Evolutionary conservation across 1,139 yeast species (phyloP).

Genomic region (Magnusiomyces paraingens): DNA sequence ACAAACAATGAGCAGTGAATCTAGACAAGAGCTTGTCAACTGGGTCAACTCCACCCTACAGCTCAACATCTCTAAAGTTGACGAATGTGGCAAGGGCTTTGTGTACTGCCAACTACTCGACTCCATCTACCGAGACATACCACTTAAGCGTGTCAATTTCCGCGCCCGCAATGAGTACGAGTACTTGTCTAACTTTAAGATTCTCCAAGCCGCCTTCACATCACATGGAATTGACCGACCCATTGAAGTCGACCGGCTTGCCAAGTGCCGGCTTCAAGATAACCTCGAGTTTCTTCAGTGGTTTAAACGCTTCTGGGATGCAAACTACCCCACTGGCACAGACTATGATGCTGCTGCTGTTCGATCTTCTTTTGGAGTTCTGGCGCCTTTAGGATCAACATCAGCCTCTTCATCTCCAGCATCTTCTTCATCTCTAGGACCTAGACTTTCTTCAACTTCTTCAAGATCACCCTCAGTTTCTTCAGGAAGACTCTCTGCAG

Average conservation of each 20-base stretch:
- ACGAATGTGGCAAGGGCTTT: slow-evolving; percentile 94
- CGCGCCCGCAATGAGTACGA: slow-evolving; percentile 70
- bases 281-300: slow-evolving; percentile 91
- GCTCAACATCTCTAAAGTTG: slow-evolving; percentile 67
- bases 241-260: slow-evolving; percentile 73
- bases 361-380: slow-evolving; percentile 29
- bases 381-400: not conserved
- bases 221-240: slow-evolving; percentile 65
- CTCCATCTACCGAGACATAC: slow-evolving; percentile 72
- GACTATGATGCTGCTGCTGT: slow-evolving; percentile 62
- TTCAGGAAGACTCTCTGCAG: slow-evolving; percentile 12
- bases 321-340: slow-evolving; percentile 56
- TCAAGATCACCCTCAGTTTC: slow-evolving; percentile 1
- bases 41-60: slow-evolving; percentile 77
- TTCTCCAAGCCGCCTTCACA: slow-evolving; percentile 71
- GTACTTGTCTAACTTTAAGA: slow-evolving; percentile 70
- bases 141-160: slow-evolving; percentile 69
- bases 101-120: slow-evolving; percentile 91
- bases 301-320: slow-evolving; percentile 79
- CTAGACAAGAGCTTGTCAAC: slow-evolving; percentile 72
- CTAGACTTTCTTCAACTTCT: slow-evolving; percentile 6
- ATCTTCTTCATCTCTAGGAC: not conserved
- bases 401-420: slow-evolving; percentile 4
- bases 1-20: slow-evolving; percentile 46
- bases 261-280: slow-evolving; percentile 88